Percentiles rank a stretch among this genome's conserved stretches.
Conservation (phyloP, 306 rosid species). For the Sindora glabra region DNA sequence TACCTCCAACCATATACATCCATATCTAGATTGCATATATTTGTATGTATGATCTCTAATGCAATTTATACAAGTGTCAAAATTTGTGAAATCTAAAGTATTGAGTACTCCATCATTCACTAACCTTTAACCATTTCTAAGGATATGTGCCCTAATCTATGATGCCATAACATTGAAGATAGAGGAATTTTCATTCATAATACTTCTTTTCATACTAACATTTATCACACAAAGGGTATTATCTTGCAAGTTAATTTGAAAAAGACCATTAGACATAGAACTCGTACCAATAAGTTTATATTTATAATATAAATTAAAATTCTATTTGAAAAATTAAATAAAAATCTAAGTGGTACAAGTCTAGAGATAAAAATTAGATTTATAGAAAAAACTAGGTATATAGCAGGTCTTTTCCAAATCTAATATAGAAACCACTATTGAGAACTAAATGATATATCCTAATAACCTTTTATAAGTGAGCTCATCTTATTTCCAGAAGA, state of each 20-base stretch:
- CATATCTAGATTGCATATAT: background rate
- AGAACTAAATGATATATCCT: background rate
- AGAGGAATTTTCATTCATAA: too few species aligned
- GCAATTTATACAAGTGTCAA: too few species aligned
- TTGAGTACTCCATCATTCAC: background rate
- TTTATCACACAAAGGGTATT: too few species aligned
- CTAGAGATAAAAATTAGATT: background rate
- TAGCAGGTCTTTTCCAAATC: background rate
- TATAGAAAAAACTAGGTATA: background rate
- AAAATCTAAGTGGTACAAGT: background rate
- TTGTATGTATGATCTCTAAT: background rate
- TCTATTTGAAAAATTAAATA: background rate
- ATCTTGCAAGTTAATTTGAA: background rate
- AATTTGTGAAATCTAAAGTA: background rate
- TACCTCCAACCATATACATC: background rate
- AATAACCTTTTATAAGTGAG: background rate
- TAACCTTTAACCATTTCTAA: background rate
- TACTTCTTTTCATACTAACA: too few species aligned
- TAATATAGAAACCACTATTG: background rate
- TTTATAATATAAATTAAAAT: background rate
- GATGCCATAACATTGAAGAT: background rate
- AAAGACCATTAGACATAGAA: background rate
- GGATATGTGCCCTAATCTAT: background rate
- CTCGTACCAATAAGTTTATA: background rate
- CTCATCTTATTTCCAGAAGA: background rate